Evolutionary conservation across 2,329 filamentous ascomycete genomes (phyloP), one percentile per base, ranked within the genome.

Genomic region (Fusarium falciforme): DNA sequence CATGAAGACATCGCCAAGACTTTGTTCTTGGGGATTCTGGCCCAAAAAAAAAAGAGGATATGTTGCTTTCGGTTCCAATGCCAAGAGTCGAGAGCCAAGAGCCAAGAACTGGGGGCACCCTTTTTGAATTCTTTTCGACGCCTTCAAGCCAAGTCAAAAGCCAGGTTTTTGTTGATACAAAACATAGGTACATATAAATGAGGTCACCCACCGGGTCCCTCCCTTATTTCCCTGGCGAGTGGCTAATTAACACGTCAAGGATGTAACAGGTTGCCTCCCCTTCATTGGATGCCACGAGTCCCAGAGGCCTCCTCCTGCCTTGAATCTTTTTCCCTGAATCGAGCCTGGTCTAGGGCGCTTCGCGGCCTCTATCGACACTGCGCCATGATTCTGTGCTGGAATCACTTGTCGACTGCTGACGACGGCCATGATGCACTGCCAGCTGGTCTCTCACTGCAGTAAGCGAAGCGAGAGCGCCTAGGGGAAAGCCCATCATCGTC

Each of bases 1-100:
- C 72, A 75, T 47, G 72, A 66, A 74, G 73, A 69, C 73, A 74
- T 76, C 65, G 70, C 68, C 74, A 71, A 75, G 72, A 67, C 66
- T 64, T 64, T 22, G 20, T 27, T 33, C 33, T 64, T n/a, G 29
- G 38, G 36, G 54, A 36, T 27, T 54, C 25, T 47, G 29, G 44
- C 68, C 38, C 55, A 35, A 47, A 17, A 33, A 25, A 52, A 54
- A 64, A 57, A 57, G 54, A 49, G 52, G 42, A 33, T 27, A 31
- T 54, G 27, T 54, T 31, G 47, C 47, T 54, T 54, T 54, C 47
- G 47, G 33, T 36, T 59, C 29, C 55, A 62, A 22, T 67, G 70
- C 70, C 70, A 71, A 73, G 70, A 59, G 22, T 52, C 47, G 10
- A 59, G 20, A 38, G 57, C 57, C 55, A 58, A 58, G 55, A 61